These are phyloP conservation scores for Pseudopyrenochaeta lycopersici DNA, from an alignment of 2,329 filamentous ascomycete genomes.

Conservation along the genomic window DNA sequence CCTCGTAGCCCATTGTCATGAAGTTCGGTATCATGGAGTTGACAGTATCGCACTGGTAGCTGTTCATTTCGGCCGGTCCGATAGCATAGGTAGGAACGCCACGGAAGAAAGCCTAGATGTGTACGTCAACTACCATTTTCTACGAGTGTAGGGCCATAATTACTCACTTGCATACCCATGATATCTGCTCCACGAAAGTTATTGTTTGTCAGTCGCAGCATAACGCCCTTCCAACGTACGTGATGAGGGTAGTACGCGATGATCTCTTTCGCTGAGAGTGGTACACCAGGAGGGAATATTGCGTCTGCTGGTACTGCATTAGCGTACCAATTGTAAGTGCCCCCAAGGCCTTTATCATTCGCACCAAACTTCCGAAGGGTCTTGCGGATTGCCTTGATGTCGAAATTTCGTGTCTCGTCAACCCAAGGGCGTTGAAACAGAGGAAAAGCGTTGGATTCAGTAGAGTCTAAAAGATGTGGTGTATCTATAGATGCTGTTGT, in stretches of 20 bases:
- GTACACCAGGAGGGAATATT: slow-evolving; percentile 35
- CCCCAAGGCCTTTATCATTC: background rate
- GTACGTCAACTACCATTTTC: background rate
- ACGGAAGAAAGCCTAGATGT: slow-evolving; percentile 26
- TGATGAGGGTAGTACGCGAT: slow-evolving; percentile 40
- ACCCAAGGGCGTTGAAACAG: slow-evolving; percentile 24
- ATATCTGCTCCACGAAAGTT: slow-evolving; percentile 29
- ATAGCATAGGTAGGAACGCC: slow-evolving; percentile 9
- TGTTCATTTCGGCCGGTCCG: slow-evolving; percentile 13
- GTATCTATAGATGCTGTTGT: slow-evolving; percentile 1
- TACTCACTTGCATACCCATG: slow-evolving; percentile 27
- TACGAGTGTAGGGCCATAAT: background rate
- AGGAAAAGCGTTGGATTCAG: slow-evolving; percentile 1
- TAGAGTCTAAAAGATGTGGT: background rate
- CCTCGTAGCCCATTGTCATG: slow-evolving; percentile 16
- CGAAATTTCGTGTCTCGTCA: slow-evolving; percentile 30
- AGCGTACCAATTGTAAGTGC: slow-evolving; percentile 27
- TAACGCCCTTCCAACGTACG: slow-evolving; percentile 29
- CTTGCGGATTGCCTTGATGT: slow-evolving; percentile 10
- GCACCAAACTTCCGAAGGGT: background rate
- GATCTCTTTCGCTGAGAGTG: slow-evolving; percentile 36
- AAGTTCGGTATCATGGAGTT: slow-evolving; percentile 13
- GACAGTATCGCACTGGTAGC: slow-evolving; percentile 22
- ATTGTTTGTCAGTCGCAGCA: slow-evolving; percentile 33
- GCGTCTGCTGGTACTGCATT: slow-evolving; percentile 28